Conservation (phyloP, 2,329 filamentous ascomycete species). For the Penicillium sp. region DNA sequence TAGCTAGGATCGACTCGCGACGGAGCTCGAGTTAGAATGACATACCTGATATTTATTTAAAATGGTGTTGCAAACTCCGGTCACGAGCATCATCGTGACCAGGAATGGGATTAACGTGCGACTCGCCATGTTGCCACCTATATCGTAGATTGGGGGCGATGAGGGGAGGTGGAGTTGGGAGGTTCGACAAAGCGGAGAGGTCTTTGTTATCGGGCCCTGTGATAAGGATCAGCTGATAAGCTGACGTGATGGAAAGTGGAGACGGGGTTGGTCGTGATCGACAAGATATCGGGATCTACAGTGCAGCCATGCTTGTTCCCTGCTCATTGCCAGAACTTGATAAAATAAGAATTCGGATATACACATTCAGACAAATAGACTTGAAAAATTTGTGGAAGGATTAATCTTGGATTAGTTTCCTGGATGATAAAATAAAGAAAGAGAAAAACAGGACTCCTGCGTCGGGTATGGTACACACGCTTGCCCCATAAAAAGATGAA, state of each 20-base stretch:
- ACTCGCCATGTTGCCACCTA: conserved; percentile 60
- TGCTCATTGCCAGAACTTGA: not conserved
- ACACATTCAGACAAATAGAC: not conserved
- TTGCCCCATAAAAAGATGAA: conserved; percentile 9
- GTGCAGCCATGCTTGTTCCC: not conserved
- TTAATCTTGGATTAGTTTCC: not conserved
- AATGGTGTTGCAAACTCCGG: conserved; percentile 94
- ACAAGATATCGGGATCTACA: not conserved
- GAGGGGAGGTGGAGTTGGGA: conserved; percentile 6
- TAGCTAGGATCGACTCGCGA: conserved; percentile 2
- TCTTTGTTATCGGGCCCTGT: not conserved
- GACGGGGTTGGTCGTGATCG: not conserved
- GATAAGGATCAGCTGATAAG: conserved; percentile 7
- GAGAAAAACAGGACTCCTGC: conserved; percentile 10
- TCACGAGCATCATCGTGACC: conserved; percentile 94
- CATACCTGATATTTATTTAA: conserved; percentile 92
- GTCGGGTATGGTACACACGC: conserved; percentile 22
- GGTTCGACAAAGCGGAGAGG: conserved; percentile 6
- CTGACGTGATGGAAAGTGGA: conserved; percentile 7
- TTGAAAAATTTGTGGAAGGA: not conserved
- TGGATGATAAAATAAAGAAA: not conserved
- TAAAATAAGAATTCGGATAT: not conserved
- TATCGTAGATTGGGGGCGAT: conserved; percentile 2
- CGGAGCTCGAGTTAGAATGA: not conserved
- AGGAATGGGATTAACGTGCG: conserved; percentile 76